Conservation (phyloP, 2,329 filamentous ascomycete genomes). For the Clonostachys rhizophaga region DNA sequence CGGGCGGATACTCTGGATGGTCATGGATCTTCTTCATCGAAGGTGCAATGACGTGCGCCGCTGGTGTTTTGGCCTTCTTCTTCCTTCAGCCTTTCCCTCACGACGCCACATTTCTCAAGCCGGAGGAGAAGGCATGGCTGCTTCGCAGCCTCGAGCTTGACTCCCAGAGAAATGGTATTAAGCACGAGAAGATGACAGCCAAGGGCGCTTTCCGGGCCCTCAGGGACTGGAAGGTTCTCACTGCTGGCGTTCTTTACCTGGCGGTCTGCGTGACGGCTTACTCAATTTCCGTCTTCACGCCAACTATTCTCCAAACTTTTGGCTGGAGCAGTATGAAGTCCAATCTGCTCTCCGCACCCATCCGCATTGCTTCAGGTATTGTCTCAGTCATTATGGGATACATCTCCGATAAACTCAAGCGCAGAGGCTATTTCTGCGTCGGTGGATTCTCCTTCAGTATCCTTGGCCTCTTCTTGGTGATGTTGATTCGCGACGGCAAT, state of each 20-base stretch:
- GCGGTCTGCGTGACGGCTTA: constrained; percentile 18
- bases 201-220: constrained; percentile 47
- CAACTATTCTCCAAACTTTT: constrained; percentile 24
- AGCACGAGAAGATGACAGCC: constrained; percentile 12
- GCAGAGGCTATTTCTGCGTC: constrained; percentile 14
- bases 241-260: constrained; percentile 21
- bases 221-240: constrained; percentile 41
- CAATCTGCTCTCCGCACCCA: constrained; percentile 19
- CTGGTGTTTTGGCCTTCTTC: constrained; percentile 9
- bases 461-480: constrained; percentile 25
- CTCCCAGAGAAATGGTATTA: constrained; percentile 5
- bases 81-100: constrained; percentile 10
- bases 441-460: constrained; percentile 11
- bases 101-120: constrained; percentile 6
- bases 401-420: constrained; percentile 12
- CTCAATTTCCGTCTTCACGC: constrained; percentile 22
- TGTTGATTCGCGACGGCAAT: constrained; percentile 11
- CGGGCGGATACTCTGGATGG: constrained; percentile 12
- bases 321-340: constrained; percentile 20
- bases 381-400: constrained; percentile 21
- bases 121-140: constrained; percentile 10
- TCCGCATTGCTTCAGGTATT: constrained; percentile 16
- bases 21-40: constrained; percentile 14
- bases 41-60: constrained; percentile 7
- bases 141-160: constrained; percentile 9